phyloP scores from a whole-genome alignment of 306 rosid species.

The Oemleria cerasiformis region DNA sequence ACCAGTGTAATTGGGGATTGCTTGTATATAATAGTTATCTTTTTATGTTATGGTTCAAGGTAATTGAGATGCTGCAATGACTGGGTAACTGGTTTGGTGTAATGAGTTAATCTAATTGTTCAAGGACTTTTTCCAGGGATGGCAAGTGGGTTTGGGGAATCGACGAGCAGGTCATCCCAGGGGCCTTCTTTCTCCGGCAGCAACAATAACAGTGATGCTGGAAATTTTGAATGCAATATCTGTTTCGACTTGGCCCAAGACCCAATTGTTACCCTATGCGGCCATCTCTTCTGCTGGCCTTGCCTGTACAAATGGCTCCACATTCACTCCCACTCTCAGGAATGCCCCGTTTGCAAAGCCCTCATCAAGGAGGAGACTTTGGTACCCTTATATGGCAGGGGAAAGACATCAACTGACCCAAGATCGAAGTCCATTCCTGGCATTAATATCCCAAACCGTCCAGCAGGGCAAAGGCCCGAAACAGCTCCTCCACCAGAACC shows the following conservation, averaged over 20 bases:
- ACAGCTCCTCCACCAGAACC: constrained; percentile 75
- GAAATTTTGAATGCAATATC: constrained; percentile 82
- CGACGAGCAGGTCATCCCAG: constrained; percentile 58
- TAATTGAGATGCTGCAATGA: background rate
- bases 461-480: constrained; percentile 79
- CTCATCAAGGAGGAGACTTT: constrained; percentile 70
- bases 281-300: constrained; percentile 92
- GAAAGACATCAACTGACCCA: constrained; percentile 79
- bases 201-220: constrained; percentile 48
- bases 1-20: background rate
- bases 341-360: constrained; percentile 89
- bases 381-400: constrained; percentile 87
- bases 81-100: background rate
- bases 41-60: background rate
- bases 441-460: constrained; percentile 64
- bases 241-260: constrained; percentile 89
- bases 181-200: constrained; percentile 52
- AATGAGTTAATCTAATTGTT: constrained; percentile 5
- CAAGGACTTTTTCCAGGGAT: constrained; percentile 37
- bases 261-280: constrained; percentile 81
- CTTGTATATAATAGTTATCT: background rate
- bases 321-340: constrained; percentile 66
- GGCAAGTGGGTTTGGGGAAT: constrained; percentile 75
- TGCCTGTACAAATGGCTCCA: constrained; percentile 91
- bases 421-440: constrained; percentile 76